A percentile compares a stretch with the other conserved stretches of the same genome.
Conservation (phyloP, 1,284 basidiomycete species). For the Austroboletus niveus region DNA sequence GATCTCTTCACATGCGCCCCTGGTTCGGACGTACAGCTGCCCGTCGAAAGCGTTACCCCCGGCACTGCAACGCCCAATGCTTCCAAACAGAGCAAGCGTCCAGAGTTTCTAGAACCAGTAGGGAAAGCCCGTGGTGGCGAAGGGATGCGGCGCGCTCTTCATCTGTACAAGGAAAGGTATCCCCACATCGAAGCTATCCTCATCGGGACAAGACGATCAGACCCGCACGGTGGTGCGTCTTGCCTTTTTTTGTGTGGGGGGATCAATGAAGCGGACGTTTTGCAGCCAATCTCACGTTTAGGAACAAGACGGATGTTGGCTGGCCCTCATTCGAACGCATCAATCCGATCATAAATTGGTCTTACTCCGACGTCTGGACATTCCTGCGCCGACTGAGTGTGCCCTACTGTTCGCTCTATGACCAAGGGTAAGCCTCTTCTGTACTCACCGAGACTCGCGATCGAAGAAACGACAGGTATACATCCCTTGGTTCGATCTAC, state of each 20-base stretch:
- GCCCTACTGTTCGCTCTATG: conserved; percentile 88
- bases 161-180: conserved; percentile 67
- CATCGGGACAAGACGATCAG: conserved; percentile 83
- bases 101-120: conserved; percentile 28
- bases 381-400: conserved; percentile 79
- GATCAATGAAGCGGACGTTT: conserved; percentile 1
- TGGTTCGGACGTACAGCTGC: conserved; percentile 29
- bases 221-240: conserved; percentile 88
- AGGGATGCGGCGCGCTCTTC: conserved; percentile 82
- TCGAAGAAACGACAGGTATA: conserved; percentile 63
- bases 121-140: conserved; percentile 62
- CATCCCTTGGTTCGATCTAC: conserved; percentile 91
- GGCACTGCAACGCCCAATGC: conserved; percentile 17
- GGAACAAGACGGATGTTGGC: conserved; percentile 78
- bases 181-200: conserved; percentile 77
- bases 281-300: conserved; percentile 63
- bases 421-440: conserved; percentile 71
- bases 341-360: conserved; percentile 96
- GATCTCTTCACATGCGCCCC: conserved; percentile 67
- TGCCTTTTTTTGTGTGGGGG: neutral
- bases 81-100: conserved; percentile 3
- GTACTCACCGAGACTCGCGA: neutral
- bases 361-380: conserved; percentile 86
- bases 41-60: conserved; percentile 35
- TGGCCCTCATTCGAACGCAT: conserved; percentile 93